Evolutionary conservation across 2,329 filamentous ascomycete species (phyloP).

Genomic region (Ambrosiella xylebori): DNA sequence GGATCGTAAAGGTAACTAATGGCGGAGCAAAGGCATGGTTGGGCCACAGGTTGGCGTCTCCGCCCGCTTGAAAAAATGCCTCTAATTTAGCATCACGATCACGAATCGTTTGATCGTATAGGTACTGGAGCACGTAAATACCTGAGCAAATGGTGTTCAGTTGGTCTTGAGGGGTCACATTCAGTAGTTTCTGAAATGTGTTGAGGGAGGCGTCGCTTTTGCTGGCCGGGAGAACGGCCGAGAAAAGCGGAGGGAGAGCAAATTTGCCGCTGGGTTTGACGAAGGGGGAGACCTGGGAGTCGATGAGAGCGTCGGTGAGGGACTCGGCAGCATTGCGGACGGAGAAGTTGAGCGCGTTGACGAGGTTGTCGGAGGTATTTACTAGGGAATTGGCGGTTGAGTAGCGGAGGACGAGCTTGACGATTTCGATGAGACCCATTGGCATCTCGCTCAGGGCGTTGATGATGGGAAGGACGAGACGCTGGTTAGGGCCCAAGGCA

Average conservation of each 20-base stretch:
- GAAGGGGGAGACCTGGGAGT: neutral
- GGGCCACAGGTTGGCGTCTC: neutral
- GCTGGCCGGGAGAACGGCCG: neutral
- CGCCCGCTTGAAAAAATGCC: neutral
- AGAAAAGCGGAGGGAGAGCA: neutral
- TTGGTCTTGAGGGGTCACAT: neutral
- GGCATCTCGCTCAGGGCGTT: neutral
- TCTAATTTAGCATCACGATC: conserved; percentile 2
- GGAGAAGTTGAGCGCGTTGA: neutral
- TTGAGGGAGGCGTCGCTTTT: neutral
- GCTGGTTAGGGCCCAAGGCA: neutral
- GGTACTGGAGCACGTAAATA: conserved; percentile 2
- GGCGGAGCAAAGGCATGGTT: neutral
- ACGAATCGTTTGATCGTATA: neutral
- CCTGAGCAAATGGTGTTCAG: neutral
- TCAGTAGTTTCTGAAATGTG: neutral
- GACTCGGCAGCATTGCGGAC: neutral
- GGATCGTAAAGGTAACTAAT: conserved; percentile 13
- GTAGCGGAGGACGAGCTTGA: neutral
- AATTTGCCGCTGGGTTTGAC: neutral
- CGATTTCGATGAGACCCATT: neutral
- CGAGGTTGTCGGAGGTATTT: neutral
- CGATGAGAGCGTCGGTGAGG: neutral
- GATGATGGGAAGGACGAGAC: neutral
- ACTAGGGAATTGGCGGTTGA: neutral